Conservation (phyloP, 75 land plant species). For the Cryptomeria japonica region DNA sequence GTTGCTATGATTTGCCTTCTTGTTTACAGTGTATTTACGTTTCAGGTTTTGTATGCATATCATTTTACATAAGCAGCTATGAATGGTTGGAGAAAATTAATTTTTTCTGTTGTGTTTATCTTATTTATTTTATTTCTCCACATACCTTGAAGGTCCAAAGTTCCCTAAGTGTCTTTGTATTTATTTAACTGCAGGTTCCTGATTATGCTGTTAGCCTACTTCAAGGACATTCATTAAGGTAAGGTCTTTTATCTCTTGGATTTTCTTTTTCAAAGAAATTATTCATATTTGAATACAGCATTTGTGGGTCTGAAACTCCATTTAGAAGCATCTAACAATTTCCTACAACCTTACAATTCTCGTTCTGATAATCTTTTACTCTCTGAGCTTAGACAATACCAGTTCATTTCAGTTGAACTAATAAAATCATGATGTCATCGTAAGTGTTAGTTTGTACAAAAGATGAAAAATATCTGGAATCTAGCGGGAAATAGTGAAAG, state of each 20-base stretch:
- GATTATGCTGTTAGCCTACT: constrained; percentile 46
- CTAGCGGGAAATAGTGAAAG: background rate
- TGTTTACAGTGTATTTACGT: background rate
- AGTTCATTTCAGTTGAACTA: background rate
- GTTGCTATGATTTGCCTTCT: background rate
- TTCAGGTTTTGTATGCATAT: background rate
- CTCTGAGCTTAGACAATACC: background rate
- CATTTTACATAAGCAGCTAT: too few species aligned
- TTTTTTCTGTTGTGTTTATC: background rate
- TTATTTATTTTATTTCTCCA: background rate
- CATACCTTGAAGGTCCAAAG: background rate
- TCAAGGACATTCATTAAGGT: constrained; percentile 33
- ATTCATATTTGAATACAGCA: background rate
- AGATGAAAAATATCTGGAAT: background rate
- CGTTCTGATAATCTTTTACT: background rate
- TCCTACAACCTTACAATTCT: background rate
- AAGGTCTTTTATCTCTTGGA: constrained; percentile 10
- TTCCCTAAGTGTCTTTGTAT: background rate
- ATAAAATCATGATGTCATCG: background rate
- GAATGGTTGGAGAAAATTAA: background rate
- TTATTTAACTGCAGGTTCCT: background rate
- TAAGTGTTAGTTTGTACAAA: background rate
- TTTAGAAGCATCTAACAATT: background rate
- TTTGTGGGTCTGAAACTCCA: background rate
- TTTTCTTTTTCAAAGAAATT: background rate